Percentiles rank a stretch among this genome's conserved stretches.
phyloP scores from a whole-genome alignment of 805 yeast species.

The Cyberlindnera euphorbiae region DNA sequence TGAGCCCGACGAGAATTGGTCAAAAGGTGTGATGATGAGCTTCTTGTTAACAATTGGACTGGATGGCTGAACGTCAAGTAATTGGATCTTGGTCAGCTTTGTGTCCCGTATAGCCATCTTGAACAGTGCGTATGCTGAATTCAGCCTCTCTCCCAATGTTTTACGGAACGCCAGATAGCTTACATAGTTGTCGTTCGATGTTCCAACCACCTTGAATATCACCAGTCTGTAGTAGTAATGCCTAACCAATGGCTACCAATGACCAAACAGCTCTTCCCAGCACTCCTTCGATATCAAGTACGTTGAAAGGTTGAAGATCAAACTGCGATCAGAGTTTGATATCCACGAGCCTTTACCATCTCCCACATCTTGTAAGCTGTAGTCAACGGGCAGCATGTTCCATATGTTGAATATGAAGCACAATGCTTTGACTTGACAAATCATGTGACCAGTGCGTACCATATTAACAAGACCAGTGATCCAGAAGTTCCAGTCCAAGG shows the following conservation, averaged over 20 bases:
- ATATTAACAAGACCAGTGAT: slow-evolving; percentile 50
- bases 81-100: slow-evolving; percentile 1
- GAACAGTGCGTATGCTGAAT: slow-evolving; percentile 9
- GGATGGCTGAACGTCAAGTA: slow-evolving; percentile 21
- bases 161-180: slow-evolving; percentile 13
- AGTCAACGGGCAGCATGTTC: slow-evolving; percentile 54
- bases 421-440: slow-evolving; percentile 56
- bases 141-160: slow-evolving; percentile 6
- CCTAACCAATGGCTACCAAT: slow-evolving; percentile 77
- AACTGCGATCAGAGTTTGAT: slow-evolving; percentile 32
- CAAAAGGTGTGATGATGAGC: slow-evolving; percentile 34
- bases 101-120: not conserved
- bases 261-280: slow-evolving; percentile 61
- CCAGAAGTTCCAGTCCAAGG: slow-evolving; percentile 77
- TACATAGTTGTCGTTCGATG: slow-evolving; percentile 12
- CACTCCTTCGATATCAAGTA: slow-evolving; percentile 48
- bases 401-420: slow-evolving; percentile 69
- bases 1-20: slow-evolving; percentile 5
- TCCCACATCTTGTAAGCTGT: not conserved
- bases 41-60: slow-evolving; percentile 46
- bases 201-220: slow-evolving; percentile 52
- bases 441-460: slow-evolving; percentile 59
- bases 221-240: slow-evolving; percentile 62
- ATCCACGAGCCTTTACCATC: slow-evolving; percentile 35
- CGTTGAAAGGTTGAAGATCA: slow-evolving; percentile 43